Conservation (phyloP, 163 green algal genomes). For the Trebouxiophyceae sp. region DNA sequence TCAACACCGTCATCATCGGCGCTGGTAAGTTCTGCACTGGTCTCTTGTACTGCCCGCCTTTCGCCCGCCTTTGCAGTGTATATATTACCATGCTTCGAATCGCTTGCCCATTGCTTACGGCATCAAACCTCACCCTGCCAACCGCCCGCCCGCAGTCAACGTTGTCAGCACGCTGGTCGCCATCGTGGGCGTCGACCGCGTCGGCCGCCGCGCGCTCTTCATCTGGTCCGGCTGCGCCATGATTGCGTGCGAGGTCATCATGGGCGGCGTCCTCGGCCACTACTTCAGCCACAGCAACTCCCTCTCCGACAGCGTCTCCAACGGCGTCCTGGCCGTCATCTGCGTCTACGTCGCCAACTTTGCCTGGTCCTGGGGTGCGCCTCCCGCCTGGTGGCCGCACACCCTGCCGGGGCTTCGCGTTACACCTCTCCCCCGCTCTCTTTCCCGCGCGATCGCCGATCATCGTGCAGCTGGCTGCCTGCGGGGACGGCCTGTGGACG, state of each 20-base stretch:
- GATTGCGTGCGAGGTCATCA: constrained; percentile 40
- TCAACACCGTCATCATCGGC: constrained; percentile 65
- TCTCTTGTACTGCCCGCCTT: neutral
- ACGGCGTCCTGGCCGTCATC: constrained; percentile 49
- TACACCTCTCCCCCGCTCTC: too few relatives aligned
- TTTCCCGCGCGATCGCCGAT: too few relatives aligned
- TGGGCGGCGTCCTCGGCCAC: constrained; percentile 38
- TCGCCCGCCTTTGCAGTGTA: neutral
- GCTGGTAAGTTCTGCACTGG: neutral
- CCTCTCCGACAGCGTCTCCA: constrained; percentile 35
- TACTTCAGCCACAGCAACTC: constrained; percentile 20
- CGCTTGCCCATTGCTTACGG: too few relatives aligned
- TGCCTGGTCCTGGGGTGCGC: constrained; percentile 47
- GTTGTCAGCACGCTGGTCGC: constrained; percentile 54
- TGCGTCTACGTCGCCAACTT: constrained; percentile 43
- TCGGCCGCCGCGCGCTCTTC: constrained; percentile 53
- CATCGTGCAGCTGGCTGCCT: too few relatives aligned
- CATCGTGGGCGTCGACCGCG: constrained; percentile 51
- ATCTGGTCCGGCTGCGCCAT: constrained; percentile 64
- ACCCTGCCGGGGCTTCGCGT: too few relatives aligned
- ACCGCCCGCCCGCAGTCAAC: constrained; percentile 36
- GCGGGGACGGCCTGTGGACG: neutral
- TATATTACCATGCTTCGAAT: too few relatives aligned
- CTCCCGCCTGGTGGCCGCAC: neutral
- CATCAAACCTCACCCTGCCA: neutral